phyloP scores from a whole-genome alignment of 768 basidiomycete species.

The Boletus speciosus region DNA sequence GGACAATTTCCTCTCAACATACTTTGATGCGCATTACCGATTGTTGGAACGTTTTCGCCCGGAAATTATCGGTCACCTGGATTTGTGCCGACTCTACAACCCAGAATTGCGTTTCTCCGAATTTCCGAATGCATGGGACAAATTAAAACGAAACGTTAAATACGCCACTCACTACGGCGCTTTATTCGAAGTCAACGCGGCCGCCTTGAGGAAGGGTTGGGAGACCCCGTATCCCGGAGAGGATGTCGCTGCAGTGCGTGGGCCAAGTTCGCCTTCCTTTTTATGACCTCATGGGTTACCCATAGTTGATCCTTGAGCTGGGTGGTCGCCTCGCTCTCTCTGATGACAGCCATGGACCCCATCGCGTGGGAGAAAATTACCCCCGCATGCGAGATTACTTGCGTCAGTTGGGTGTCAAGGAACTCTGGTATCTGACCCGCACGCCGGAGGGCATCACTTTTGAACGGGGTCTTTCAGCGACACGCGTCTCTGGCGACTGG shows the following conservation, averaged over 20 bases:
- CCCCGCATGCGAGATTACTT: constrained; percentile 62
- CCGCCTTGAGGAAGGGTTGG: constrained; percentile 94
- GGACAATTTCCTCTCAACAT: constrained; percentile 54
- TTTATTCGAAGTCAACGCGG: constrained; percentile 89
- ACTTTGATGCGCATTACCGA: constrained; percentile 83
- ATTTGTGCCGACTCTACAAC: constrained; percentile 84
- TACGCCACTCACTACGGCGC: constrained; percentile 80
- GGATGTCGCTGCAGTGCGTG: constrained; percentile 70
- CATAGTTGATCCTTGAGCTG: constrained; percentile 63
- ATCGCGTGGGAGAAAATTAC: constrained; percentile 87
- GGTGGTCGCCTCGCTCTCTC: constrained; percentile 82
- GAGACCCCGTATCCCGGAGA: constrained; percentile 73
- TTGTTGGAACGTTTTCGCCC: constrained; percentile 71
- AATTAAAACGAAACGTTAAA: constrained; percentile 70
- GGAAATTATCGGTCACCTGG: constrained; percentile 90
- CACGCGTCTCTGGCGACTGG: constrained; percentile 52
- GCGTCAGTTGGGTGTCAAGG: constrained; percentile 50
- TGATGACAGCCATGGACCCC: constrained; percentile 93
- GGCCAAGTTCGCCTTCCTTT: constrained; percentile 14
- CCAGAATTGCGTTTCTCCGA: constrained; percentile 57
- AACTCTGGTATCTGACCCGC: constrained; percentile 60
- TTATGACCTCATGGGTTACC: constrained; percentile 8
- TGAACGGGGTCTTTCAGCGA: constrained; percentile 36
- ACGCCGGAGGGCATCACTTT: constrained; percentile 29
- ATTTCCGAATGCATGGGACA: constrained; percentile 57